Evolutionary conservation across 495 filamentous ascomycete genomes (phyloP), one percentile per base, ranked within the genome.

Genomic region (Penicillium malachiteum): DNA sequence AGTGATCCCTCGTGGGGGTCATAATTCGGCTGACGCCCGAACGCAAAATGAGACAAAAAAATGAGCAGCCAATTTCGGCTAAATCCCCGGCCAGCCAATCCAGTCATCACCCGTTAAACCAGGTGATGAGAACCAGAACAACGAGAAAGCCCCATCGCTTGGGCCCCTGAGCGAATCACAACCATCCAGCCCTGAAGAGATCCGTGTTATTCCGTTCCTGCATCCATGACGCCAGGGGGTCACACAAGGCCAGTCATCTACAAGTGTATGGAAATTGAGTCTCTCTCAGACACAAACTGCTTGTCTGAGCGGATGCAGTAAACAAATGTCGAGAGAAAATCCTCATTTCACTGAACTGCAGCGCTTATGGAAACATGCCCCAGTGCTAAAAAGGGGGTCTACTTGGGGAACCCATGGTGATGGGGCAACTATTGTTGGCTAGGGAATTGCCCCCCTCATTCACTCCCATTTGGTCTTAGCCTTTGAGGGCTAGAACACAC

Each of bases 171-270:
- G 35, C 56, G 50, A 58, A 58, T 58, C 52, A 54, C n/a, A 46
- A 54, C 13, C 10, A 5, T 12, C 45, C 56, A 49, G 39, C 41
- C 50, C 50, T 42, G 46, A 33, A 38, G 21, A 48, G 57, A 60
- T 57, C 60, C 56, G 50, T 48, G 42, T 52, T 49, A 30, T 55
- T n/a, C 52, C 58, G 58, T 64, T 58, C 62, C 54, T 58, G 62
- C 62, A 56, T 55, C 30, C 47, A 53, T 53, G 55, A 64, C 58
- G 62, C 62, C 62, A 64, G 62, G 62, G 21, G 62, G 43, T 46
- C 21, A 46, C 43, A 46, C 43, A n/a, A 21, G 43, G 34, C 12
- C 8, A 26, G 21, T 26, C 21, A 26, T 26, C 21, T 26, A 26
- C 21, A 26, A 26, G 21, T 26, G 21, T 26, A 26, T 26, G 21